These are phyloP conservation scores for Rhynchospora breviuscula DNA, from an alignment of 176 grass and related monocot species.

Conservation along the genomic window DNA sequence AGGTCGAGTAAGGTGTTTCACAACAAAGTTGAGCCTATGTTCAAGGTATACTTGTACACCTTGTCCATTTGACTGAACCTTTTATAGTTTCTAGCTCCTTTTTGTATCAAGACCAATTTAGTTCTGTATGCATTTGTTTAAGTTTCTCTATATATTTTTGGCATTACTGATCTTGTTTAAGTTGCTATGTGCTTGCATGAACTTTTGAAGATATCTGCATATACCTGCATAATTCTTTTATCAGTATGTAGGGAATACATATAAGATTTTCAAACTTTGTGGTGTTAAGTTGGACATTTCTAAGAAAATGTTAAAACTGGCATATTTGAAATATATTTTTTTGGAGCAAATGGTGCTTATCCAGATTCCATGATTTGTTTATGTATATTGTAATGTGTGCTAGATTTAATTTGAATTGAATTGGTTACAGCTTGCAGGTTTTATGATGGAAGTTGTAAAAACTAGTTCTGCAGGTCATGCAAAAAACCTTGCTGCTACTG, in stretches of 20 bases:
- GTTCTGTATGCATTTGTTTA: neutral
- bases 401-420: conserved; percentile 3
- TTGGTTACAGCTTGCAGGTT: conserved; percentile 81
- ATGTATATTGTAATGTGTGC: conserved; percentile 7
- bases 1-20: conserved; percentile 91
- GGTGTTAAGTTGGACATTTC: neutral
- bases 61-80: neutral
- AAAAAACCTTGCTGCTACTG: conserved; percentile 65
- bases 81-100: neutral
- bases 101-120: neutral
- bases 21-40: conserved; percentile 91
- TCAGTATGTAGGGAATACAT: neutral
- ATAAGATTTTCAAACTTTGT: neutral
- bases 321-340: neutral
- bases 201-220: neutral
- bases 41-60: conserved; percentile 53
- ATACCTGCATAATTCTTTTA: neutral
- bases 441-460: conserved; percentile 95
- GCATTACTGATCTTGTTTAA: neutral
- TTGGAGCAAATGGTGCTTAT: neutral
- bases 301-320: neutral
- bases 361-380: neutral
- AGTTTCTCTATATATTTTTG: neutral
- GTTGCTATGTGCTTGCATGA: neutral
- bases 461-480: conserved; percentile 89